Evolutionary conservation across 331 rosid genomes (phyloP), one percentile per base, ranked within the genome.

Genomic region (Quercus phellos): DNA sequence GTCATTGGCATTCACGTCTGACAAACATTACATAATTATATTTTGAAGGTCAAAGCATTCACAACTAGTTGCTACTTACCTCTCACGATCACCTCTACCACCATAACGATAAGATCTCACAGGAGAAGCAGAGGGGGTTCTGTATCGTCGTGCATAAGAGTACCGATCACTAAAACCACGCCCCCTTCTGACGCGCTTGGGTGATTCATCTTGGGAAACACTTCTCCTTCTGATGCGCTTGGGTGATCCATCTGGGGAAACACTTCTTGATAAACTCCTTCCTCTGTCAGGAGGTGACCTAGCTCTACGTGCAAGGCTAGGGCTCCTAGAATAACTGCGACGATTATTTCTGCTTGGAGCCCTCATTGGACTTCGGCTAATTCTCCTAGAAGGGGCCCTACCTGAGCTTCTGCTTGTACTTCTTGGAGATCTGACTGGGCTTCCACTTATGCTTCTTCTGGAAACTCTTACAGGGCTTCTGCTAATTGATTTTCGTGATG

Each of bases 91-190:
- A 85, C 76, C 83, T 86, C 99, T 90, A 79, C 99, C 97, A 81
- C 91, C 79, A 56, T 87, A 90, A 66, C 97, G 97, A 80, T 90
- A 94, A 13, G 96, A 76, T 77, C 99, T 87, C 79, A 91, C 90
- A 80, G 99, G 98, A 83, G 98, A 94, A 22, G 74, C 76, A 54
- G 99, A 94, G 21, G 98, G 97, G 54, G 99, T 94, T 81, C 94
- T 85, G 54, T 94, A 94, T 82, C 94, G 87, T 63, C 99, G 90
- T 30, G 99, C 97, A 85, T 88, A 94, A 64, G 99, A 94, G 84
- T 92, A 94, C 10, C 91, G 88, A 80, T 94, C 91, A 79, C 99
- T 94, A 74, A 94, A 94, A 77, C 99, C 99, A 58, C 98, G 91
- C 66, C 99, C 99, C 81, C 98, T 90, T 79, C 98, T 86, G 73